phyloP scores from a whole-genome alignment of 176 grass and related monocot species.

The Thinopyrum elongatum region DNA sequence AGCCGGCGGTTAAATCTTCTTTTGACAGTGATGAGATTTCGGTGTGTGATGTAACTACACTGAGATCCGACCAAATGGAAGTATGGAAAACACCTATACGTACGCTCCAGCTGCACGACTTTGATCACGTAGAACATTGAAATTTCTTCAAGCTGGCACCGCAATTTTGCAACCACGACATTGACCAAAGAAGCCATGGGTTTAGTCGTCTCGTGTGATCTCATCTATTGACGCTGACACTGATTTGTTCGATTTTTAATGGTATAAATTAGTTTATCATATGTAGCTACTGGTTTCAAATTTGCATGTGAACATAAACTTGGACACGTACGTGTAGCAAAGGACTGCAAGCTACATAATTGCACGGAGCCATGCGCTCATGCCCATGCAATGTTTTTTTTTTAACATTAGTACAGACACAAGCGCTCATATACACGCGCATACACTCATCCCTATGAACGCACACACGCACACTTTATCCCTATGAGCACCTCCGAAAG shows the following conservation, averaged over 20 bases:
- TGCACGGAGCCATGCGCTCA: neutral
- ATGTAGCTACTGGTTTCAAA: neutral
- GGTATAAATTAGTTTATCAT: neutral
- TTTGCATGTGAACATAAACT: neutral
- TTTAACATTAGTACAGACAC: no score
- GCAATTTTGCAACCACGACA: constrained; percentile 24
- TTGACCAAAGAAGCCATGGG: neutral
- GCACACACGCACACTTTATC: no score
- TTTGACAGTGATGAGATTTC: neutral
- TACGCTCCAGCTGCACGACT: neutral
- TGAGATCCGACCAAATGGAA: constrained; percentile 35
- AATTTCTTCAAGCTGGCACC: neutral
- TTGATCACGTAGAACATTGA: neutral
- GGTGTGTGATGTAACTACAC: constrained; percentile 1
- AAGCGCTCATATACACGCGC: no score
- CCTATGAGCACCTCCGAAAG: no score
- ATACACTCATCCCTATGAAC: no score
- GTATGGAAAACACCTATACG: neutral
- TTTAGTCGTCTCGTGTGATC: neutral
- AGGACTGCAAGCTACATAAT: neutral
- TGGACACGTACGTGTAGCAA: neutral
- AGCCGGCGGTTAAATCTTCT: neutral
- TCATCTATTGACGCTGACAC: neutral
- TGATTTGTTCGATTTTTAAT: neutral
- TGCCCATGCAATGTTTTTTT: constrained; percentile 17